These are phyloP conservation scores for Mimosa pudica DNA, from an alignment of 306 rosid genomes.

Conservation along the genomic window DNA sequence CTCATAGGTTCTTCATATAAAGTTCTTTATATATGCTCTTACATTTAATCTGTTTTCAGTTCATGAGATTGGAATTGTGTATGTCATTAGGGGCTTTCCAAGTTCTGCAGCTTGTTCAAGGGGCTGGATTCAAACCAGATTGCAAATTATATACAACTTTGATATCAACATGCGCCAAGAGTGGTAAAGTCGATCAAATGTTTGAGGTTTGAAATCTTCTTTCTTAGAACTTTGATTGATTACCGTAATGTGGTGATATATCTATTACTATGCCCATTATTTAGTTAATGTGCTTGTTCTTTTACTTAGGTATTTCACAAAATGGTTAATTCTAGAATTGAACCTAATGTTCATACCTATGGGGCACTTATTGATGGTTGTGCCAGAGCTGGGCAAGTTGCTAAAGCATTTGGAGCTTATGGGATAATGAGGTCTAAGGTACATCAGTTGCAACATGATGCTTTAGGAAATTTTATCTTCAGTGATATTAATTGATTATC, in stretches of 20 bases:
- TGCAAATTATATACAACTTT: constrained; percentile 96
- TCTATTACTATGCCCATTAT: constrained; percentile 24
- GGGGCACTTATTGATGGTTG: constrained; percentile 99
- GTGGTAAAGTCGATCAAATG: constrained; percentile 93
- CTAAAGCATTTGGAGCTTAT: constrained; percentile 98
- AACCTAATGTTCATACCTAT: constrained; percentile 86
- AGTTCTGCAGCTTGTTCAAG: constrained; percentile 79
- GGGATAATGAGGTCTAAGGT: constrained; percentile 99
- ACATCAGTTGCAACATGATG: constrained; percentile 37
- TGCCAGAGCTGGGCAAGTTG: constrained; percentile 95
- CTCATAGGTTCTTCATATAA: constrained; percentile 10
- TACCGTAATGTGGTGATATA: constrained; percentile 18
- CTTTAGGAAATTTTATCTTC: constrained; percentile 14
- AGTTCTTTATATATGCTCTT: constrained; percentile 22
- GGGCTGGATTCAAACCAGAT: constrained; percentile 77
- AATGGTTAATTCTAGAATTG: constrained; percentile 92
- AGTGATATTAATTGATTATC: constrained; percentile 19
- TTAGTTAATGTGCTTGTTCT: constrained; percentile 27
- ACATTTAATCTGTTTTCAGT: constrained; percentile 29
- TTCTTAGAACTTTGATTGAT: constrained; percentile 32
- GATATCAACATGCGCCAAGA: constrained; percentile 89
- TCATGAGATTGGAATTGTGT: constrained; percentile 40
- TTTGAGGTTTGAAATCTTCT: constrained; percentile 73
- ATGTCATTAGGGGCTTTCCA: constrained; percentile 79
- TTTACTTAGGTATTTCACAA: constrained; percentile 73